Evolutionary conservation across 352 stramenopile genomes (phyloP), one percentile per base, ranked within the genome.

Genomic region (Phytopythium oedochilum): DNA sequence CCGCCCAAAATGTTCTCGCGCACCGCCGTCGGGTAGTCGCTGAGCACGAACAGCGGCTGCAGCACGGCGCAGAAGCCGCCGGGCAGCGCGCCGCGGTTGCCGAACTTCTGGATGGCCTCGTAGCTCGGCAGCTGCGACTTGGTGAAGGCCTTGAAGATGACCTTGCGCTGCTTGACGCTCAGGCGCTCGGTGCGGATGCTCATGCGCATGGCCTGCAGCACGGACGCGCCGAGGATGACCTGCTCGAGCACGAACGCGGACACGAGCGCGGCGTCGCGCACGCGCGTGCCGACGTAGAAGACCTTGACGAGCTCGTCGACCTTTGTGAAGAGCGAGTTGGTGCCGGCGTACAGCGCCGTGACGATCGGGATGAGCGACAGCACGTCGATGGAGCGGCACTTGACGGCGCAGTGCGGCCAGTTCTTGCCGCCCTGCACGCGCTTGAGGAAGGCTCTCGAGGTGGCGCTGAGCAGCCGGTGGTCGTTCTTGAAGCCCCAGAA

Each of bases 401-500:
- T 86, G 60, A 92, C 76, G 3, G 78, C 78, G 51, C 82, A 89
- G 56, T 84, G 65, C 14, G 82, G 79, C 71, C 80, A 89, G 18
- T 69, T 66, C 56, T 89, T 88, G 58, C 82, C 82, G 12, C 58
- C 68, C 52, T 89, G 77, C 42, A 89, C 81, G 23, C 77, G 71
- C 59, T 92, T 92, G 66, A 92, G 82, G 57, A 89, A 92, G 3
- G 73, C 66, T 50, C 82, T 73, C 34, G 82, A 84, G 20, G 78
- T 75, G n/a, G 77, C 66, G 56, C 78, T 89, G 5, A 92, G 65
- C 46, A 89, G 68, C 18, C 78, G 68, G 53, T 81, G 69, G 68
- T 92, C 78, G 60, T 88, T 88, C 73, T 92, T 89, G 54, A 84
- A 92, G 8, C 77, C 82, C 79, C 79, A 89, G 62, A 88, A 92